A percentile compares a stretch with the other conserved stretches of the same genome.
Conservation (phyloP, 2,329 filamentous ascomycete species). For the Leptographium flavum region DNA sequence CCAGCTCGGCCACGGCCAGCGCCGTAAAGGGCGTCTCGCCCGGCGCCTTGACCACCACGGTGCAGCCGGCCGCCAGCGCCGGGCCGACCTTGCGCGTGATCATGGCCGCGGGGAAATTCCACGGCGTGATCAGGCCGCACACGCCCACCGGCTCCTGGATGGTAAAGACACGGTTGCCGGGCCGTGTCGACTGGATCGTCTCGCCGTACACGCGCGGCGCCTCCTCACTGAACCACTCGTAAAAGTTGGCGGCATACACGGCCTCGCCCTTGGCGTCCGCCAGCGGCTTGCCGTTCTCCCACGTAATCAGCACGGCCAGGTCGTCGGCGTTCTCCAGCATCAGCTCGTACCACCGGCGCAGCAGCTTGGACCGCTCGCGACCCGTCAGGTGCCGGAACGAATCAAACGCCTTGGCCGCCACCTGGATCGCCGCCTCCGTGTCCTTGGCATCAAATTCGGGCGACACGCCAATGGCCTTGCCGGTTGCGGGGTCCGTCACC, state of each 20-base stretch:
- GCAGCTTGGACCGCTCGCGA: slow-evolving; percentile 57
- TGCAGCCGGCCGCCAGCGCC: slow-evolving; percentile 85
- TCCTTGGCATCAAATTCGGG: slow-evolving; percentile 75
- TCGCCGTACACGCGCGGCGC: slow-evolving; percentile 61
- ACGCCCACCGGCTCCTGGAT: slow-evolving; percentile 76
- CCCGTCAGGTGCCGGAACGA: slow-evolving; percentile 58
- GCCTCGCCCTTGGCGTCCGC: slow-evolving; percentile 62
- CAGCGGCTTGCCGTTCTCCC: slow-evolving; percentile 79
- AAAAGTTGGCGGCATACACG: slow-evolving; percentile 58
- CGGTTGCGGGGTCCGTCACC: slow-evolving; percentile 72
- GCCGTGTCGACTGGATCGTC: slow-evolving; percentile 54
- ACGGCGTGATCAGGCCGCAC: slow-evolving; percentile 70
- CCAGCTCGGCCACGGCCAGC: slow-evolving; percentile 75
- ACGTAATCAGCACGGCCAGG: slow-evolving; percentile 68
- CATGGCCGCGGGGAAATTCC: slow-evolving; percentile 79
- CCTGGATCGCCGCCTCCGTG: slow-evolving; percentile 65
- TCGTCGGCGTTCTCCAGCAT: slow-evolving; percentile 69
- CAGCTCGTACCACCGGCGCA: slow-evolving; percentile 71
- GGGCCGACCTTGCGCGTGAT: slow-evolving; percentile 57
- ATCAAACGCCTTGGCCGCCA: slow-evolving; percentile 64
- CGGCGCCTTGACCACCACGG: slow-evolving; percentile 81
- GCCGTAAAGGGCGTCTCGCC: slow-evolving; percentile 87
- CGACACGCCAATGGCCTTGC: slow-evolving; percentile 64
- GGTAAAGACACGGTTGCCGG: slow-evolving; percentile 63
- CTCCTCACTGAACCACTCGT: slow-evolving; percentile 74